Evolutionary conservation across 1,284 basidiomycete species (phyloP).

Genomic region (Ganoderma lucidum): DNA sequence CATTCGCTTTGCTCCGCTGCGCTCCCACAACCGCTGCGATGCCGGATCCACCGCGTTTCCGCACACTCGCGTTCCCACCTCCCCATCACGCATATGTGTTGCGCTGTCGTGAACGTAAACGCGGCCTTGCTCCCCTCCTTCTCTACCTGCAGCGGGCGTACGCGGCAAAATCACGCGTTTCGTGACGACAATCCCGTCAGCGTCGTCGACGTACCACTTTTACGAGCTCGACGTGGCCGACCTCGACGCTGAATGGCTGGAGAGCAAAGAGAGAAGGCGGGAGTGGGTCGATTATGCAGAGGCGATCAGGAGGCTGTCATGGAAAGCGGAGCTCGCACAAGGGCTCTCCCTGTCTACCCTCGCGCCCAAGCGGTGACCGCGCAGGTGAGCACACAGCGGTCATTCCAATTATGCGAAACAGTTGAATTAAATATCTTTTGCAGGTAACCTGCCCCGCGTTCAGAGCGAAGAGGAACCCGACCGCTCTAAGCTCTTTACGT

Average conservation of each 20-base stretch:
- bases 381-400: slow-evolving; percentile 22
- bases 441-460: slow-evolving; percentile 5
- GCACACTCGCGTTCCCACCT: slow-evolving; percentile 16
- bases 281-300: slow-evolving; percentile 89
- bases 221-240: slow-evolving; percentile 82
- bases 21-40: slow-evolving; percentile 33
- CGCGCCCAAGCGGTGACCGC: slow-evolving; percentile 51
- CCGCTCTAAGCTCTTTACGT: neutral
- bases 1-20: slow-evolving; percentile 41
- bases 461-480: neutral
- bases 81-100: neutral
- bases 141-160: slow-evolving; percentile 68
- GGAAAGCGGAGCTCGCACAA: slow-evolving; percentile 83
- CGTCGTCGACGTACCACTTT: slow-evolving; percentile 84
- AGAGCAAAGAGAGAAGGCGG: slow-evolving; percentile 74
- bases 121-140: slow-evolving; percentile 10
- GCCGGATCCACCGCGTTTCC: slow-evolving; percentile 7
- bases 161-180: slow-evolving; percentile 80
- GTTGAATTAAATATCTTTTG: neutral
- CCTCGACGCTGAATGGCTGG: slow-evolving; percentile 81
- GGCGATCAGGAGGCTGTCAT: slow-evolving; percentile 72
- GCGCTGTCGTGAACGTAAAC: neutral
- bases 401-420: too few species aligned
- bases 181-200: slow-evolving; percentile 79
- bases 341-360: slow-evolving; percentile 74